A percentile compares a stretch with the other conserved stretches of the same genome.
These are phyloP conservation scores for Podaxis carcinomalis DNA, from an alignment of 768 basidiomycete species.

Conservation along the genomic window DNA sequence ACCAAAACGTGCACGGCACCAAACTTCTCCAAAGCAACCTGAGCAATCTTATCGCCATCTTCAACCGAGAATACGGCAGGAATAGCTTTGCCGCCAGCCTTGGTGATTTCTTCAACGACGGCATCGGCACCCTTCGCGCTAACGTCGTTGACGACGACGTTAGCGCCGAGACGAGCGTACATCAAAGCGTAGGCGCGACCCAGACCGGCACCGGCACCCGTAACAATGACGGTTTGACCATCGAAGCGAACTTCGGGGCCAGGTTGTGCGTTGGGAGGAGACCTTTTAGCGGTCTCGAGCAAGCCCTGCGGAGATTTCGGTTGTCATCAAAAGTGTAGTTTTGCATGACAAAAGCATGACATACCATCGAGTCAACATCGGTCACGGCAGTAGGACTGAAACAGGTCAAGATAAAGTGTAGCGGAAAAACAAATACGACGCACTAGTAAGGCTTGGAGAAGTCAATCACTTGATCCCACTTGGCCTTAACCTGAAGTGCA, in stretches of 20 bases:
- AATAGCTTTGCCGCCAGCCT: conserved; percentile 85
- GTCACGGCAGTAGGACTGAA: conserved; percentile 58
- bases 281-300: conserved; percentile 58
- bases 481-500: conserved; percentile 61
- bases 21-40: conserved; percentile 81
- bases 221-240: conserved; percentile 88
- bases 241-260: conserved; percentile 74
- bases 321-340: background rate
- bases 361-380: conserved; percentile 59
- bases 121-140: conserved; percentile 77
- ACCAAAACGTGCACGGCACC: conserved; percentile 84
- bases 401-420: conserved; percentile 12
- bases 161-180: conserved; percentile 91
- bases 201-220: conserved; percentile 92
- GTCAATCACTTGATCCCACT: conserved; percentile 79
- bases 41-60: conserved; percentile 87
- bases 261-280: conserved; percentile 67
- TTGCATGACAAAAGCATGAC: conserved; percentile 5
- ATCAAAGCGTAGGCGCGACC: conserved; percentile 90
- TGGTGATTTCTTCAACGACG: conserved; percentile 84
- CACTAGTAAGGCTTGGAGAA: conserved; percentile 71
- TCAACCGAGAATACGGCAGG: conserved; percentile 85
- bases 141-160: conserved; percentile 95
- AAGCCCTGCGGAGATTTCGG: conserved; percentile 33
- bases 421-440: conserved; percentile 22